Evolutionary conservation across 108 stramenopile genomes (phyloP).

Genomic region (Cyclotella choctawhatcheeana): DNA sequence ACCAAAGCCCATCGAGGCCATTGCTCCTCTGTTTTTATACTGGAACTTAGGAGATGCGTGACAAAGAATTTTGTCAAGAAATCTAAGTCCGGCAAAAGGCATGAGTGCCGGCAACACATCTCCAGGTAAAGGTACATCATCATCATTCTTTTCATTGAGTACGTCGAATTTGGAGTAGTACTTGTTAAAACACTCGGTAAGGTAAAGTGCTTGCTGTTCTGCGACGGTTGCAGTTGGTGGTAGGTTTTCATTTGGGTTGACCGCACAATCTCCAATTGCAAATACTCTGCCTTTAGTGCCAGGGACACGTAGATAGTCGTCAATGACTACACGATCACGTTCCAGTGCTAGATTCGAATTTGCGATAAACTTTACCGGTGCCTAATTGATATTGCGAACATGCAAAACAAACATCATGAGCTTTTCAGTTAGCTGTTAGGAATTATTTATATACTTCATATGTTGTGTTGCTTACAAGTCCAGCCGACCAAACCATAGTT

Average conservation of each 20-base stretch:
- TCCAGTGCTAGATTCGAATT: conserved; percentile 46
- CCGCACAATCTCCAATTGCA: conserved; percentile 94
- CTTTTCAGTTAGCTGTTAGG: too few relatives aligned
- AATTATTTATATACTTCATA: too few relatives aligned
- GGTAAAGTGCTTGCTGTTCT: conserved; percentile 84
- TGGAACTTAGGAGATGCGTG: conserved; percentile 56
- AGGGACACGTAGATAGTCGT: conserved; percentile 88
- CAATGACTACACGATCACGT: conserved; percentile 78
- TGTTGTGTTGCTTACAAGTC: conserved; percentile 63
- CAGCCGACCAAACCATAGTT: conserved; percentile 93
- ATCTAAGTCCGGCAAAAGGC: conserved; percentile 50
- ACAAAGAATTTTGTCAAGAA: conserved; percentile 47
- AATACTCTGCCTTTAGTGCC: conserved; percentile 86
- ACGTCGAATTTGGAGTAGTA: conserved; percentile 53
- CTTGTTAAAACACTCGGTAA: conserved; percentile 72
- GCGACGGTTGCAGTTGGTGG: conserved; percentile 94
- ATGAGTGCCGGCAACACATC: conserved; percentile 54
- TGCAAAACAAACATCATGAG: too few relatives aligned
- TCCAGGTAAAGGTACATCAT: conserved; percentile 60
- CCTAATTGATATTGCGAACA: too few relatives aligned
- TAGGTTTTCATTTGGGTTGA: conserved; percentile 56
- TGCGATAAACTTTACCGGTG: conserved; percentile 38
- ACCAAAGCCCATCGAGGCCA: conserved; percentile 55
- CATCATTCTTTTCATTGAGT: conserved; percentile 23
- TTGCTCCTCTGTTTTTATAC: conserved; percentile 55